These are phyloP conservation scores for Spergularia azorica DNA, from an alignment of 179 eudicot genomes.

Conservation along the genomic window DNA sequence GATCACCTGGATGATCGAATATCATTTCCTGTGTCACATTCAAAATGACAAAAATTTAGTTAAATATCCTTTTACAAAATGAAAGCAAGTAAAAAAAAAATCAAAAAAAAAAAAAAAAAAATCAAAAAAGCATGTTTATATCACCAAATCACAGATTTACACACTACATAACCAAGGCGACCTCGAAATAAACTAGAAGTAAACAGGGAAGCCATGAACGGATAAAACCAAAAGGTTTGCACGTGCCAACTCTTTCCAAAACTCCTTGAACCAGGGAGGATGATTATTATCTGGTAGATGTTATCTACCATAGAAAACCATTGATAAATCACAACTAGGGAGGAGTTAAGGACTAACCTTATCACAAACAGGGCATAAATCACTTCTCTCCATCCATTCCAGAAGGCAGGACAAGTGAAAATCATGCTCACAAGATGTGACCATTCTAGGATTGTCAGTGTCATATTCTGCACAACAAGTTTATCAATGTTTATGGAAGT, in stretches of 20 bases:
- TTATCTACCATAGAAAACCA: not conserved
- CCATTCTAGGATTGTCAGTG: constrained; percentile 67
- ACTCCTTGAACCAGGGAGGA: not conserved
- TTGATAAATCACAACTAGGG: not conserved
- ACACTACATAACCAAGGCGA: not conserved
- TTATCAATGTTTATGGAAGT: constrained; percentile 1
- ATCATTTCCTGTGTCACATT: constrained; percentile 60
- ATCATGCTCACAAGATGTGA: constrained; percentile 76
- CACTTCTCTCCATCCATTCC: constrained; percentile 99
- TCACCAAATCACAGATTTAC: no score
- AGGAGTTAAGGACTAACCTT: constrained; percentile 48
- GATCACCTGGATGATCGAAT: constrained; percentile 44
- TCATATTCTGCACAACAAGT: constrained; percentile 60
- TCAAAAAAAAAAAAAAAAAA: not conserved
- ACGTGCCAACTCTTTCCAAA: not conserved
- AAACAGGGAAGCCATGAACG: not conserved
- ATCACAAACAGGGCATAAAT: constrained; percentile 83
- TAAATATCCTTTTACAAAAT: not conserved
- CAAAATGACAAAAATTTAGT: constrained; percentile 19
- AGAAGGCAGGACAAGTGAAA: constrained; percentile 91
- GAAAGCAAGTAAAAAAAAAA: not conserved
- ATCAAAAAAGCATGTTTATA: not conserved
- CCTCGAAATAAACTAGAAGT: not conserved
- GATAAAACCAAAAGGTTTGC: not conserved
- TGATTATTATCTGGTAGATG: not conserved